Evolutionary conservation across 441 rosid species (phyloP).

Genomic region (Corymbia citriodora): DNA sequence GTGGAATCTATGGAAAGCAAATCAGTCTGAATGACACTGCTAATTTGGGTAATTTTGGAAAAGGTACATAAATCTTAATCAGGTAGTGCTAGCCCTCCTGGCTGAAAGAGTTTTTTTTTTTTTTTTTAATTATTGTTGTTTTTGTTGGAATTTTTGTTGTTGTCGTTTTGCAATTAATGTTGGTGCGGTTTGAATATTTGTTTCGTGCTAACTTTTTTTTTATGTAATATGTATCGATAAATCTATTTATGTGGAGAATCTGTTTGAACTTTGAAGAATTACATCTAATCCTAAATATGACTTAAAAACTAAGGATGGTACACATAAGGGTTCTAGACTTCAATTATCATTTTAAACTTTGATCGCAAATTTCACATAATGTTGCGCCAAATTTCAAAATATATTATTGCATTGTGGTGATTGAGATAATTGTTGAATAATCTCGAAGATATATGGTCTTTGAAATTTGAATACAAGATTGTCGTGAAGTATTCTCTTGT

Average conservation of each 20-base stretch:
- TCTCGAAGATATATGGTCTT: neutral
- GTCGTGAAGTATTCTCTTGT: rapidly evolving
- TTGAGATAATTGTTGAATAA: neutral
- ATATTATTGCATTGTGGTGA: neutral
- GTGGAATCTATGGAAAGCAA: neutral
- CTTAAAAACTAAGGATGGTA: neutral
- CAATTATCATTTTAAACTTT: neutral
- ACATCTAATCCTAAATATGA: neutral
- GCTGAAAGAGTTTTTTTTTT: neutral
- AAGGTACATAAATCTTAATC: neutral
- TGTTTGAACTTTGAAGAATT: neutral
- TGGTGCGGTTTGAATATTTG: neutral
- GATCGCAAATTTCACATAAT: neutral
- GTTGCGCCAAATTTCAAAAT: neutral
- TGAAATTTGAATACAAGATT: neutral
- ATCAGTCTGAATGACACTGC: neutral
- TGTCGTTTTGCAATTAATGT: neutral
- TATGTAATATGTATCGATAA: neutral
- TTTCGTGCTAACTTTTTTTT: neutral
- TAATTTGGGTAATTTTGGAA: no score
- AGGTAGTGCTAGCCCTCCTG: neutral
- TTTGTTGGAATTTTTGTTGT: neutral
- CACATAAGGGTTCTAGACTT: rapidly evolving
- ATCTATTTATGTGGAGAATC: neutral
- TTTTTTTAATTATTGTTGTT: neutral